Percentiles rank a stretch among this genome's conserved stretches.
Conservation (phyloP, 2,329 filamentous ascomycete genomes). For the Colletotrichum somersetense region DNA sequence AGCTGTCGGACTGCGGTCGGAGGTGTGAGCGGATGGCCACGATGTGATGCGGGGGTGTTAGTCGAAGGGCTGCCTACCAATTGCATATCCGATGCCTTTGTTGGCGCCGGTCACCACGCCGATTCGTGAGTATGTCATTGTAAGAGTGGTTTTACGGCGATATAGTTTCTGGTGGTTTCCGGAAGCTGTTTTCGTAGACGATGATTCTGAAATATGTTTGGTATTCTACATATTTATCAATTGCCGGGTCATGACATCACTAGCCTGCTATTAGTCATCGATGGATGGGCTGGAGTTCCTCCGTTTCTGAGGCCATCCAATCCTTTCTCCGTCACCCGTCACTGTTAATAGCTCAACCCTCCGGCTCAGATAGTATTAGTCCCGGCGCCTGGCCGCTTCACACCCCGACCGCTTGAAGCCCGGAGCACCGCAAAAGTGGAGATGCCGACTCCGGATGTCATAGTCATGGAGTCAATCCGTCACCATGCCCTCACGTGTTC, state of each 20-base stretch:
- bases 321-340: neutral
- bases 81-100: slow-evolving; percentile 53
- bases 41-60: neutral
- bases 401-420: neutral
- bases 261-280: slow-evolving; percentile 8
- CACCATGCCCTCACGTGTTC: neutral
- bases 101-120: slow-evolving; percentile 68
- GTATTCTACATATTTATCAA: neutral
- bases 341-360: neutral
- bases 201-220: neutral
- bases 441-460: neutral
- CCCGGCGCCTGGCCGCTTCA: neutral
- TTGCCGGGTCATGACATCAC: slow-evolving; percentile 15
- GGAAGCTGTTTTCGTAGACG: neutral
- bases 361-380: neutral
- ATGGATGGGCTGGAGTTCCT: neutral
- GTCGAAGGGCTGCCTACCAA: slow-evolving; percentile 29
- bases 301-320: neutral
- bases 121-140: slow-evolving; percentile 52
- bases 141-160: neutral
- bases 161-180: neutral
- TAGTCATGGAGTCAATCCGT: neutral
- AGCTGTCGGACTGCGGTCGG: slow-evolving; percentile 61
- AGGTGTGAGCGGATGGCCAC: neutral
- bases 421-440: slow-evolving; percentile 2